These are phyloP conservation scores for Rosa multiflora DNA, from an alignment of 306 rosid species.

Conservation along the genomic window DNA sequence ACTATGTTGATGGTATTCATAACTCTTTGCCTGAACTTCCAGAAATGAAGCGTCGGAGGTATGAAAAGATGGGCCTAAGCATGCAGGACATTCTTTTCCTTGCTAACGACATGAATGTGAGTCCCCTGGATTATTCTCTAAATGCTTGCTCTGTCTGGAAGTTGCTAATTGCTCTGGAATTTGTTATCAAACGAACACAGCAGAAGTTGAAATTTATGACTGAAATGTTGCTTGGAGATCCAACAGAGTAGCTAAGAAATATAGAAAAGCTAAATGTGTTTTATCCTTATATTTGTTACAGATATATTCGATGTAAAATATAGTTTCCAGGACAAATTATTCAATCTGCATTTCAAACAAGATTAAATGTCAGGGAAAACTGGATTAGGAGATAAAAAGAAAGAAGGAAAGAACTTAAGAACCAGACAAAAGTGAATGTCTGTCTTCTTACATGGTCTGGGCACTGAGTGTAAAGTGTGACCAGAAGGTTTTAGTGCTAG, in stretches of 20 bases:
- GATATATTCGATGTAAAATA: not conserved
- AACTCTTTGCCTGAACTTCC: conserved; percentile 90
- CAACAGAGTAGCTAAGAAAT: not conserved
- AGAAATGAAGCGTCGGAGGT: conserved; percentile 82
- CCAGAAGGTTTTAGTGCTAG: not conserved
- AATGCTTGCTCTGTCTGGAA: not conserved
- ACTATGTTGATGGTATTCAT: conserved; percentile 59
- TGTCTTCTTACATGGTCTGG: not conserved
- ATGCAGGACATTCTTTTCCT: conserved; percentile 94
- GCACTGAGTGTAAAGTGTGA: not conserved
- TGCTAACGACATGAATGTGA: conserved; percentile 74
- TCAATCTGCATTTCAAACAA: conserved; percentile 4
- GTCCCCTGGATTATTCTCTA: conserved; percentile 31
- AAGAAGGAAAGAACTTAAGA: not conserved
- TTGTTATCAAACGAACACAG: not conserved
- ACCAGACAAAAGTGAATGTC: not conserved
- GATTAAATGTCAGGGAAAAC: not conserved
- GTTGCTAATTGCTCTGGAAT: conserved; percentile 1
- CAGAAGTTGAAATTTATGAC: not conserved
- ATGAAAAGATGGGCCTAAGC: conserved; percentile 82
- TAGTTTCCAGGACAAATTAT: not conserved
- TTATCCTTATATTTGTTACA: not conserved
- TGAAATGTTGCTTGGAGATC: not conserved
- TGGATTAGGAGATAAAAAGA: not conserved
- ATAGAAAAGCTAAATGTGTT: not conserved